These are phyloP conservation scores for Polygonum aviculare DNA, from an alignment of 148 eudicot species.

Conservation along the genomic window DNA sequence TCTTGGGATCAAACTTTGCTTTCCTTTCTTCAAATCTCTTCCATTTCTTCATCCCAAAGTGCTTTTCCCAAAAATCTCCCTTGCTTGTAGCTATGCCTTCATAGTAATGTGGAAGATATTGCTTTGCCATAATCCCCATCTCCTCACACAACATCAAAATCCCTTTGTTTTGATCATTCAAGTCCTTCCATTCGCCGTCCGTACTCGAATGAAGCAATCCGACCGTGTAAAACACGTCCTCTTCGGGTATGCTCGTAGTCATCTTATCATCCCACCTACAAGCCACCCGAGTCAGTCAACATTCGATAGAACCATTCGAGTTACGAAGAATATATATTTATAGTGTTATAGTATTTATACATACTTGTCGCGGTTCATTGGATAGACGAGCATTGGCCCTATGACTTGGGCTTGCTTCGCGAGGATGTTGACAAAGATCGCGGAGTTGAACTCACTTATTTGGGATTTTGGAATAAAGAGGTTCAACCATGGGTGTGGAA, in stretches of 20 bases:
- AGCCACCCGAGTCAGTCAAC: neutral
- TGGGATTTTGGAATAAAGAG: constrained; percentile 65
- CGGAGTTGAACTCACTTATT: constrained; percentile 44
- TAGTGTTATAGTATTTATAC: constrained; percentile 1
- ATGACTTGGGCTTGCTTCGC: constrained; percentile 25
- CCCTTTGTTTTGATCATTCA: constrained; percentile 44
- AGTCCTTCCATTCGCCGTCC: constrained; percentile 25
- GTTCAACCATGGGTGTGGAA: constrained; percentile 93
- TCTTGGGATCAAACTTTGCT: constrained; percentile 62
- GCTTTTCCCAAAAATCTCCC: constrained; percentile 57
- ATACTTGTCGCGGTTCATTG: constrained; percentile 65
- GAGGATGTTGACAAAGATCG: constrained; percentile 44
- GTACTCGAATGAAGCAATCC: constrained; percentile 60
- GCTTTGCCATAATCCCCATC: constrained; percentile 47
- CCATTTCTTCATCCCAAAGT: constrained; percentile 83
- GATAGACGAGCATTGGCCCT: constrained; percentile 74
- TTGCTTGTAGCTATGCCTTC: constrained; percentile 8
- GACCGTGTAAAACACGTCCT: constrained; percentile 60
- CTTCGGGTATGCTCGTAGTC: constrained; percentile 72
- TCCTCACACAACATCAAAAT: constrained; percentile 46
- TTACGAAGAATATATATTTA: neutral
- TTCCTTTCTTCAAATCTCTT: constrained; percentile 41
- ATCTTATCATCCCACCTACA: constrained; percentile 82
- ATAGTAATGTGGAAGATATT: constrained; percentile 64
- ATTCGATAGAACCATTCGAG: neutral